Evolutionary conservation across 805 yeast species (phyloP).

Genomic region (Kuraishia ogatae): DNA sequence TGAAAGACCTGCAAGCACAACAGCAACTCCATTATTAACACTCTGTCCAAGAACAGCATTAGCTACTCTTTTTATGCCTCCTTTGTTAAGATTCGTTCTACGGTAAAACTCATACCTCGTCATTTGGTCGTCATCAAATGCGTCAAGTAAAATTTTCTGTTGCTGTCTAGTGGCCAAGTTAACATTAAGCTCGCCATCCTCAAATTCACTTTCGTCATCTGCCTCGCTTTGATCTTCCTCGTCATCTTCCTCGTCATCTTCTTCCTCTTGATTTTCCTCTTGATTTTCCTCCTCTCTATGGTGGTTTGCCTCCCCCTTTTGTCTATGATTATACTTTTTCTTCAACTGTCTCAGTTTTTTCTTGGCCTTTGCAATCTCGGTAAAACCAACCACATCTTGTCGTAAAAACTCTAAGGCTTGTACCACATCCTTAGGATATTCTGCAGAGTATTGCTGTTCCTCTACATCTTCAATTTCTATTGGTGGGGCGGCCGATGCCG

Average conservation of each 20-base stretch:
- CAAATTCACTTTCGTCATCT: conserved; percentile 13
- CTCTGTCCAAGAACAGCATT: conserved; percentile 73
- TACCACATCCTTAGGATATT: conserved; percentile 15
- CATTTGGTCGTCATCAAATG: conserved; percentile 76
- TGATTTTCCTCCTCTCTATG: conserved; percentile 15
- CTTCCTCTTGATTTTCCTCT: conserved; percentile 1
- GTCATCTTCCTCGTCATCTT: neutral
- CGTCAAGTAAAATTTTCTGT: conserved; percentile 54
- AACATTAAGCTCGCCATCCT: conserved; percentile 7
- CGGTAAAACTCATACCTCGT: conserved; percentile 81
- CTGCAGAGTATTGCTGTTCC: neutral
- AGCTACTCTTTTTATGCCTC: conserved; percentile 74
- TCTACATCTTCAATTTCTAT: neutral
- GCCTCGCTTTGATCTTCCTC: neutral
- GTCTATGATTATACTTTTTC: conserved; percentile 17
- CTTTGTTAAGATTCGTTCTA: conserved; percentile 63
- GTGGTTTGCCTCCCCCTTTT: conserved; percentile 16
- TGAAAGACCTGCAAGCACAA: conserved; percentile 77
- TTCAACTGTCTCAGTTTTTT: conserved; percentile 8
- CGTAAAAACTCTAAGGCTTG: conserved; percentile 15
- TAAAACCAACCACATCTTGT: conserved; percentile 13
- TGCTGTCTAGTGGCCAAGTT: conserved; percentile 45
- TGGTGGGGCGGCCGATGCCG: neutral
- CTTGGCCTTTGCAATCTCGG: conserved; percentile 14
- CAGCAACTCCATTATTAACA: conserved; percentile 70